Percentiles rank a stretch among this genome's conserved stretches.
Conservation (phyloP, 139 green algal species). For the Picocystis salinarum region DNA sequence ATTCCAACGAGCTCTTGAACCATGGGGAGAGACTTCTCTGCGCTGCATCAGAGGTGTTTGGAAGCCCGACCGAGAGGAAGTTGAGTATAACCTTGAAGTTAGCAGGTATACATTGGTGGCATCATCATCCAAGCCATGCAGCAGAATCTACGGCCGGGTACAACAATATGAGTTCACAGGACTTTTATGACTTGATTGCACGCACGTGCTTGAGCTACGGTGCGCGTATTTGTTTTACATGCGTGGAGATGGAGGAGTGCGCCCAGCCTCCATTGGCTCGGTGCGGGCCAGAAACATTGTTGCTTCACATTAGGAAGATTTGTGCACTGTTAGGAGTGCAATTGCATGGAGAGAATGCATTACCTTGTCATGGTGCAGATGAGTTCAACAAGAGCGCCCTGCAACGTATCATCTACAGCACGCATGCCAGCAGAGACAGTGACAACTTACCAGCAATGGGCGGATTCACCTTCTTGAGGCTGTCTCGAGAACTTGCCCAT, state of each 20-base stretch:
- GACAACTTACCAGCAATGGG: constrained; percentile 41
- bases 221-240: background rate
- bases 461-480: constrained; percentile 60
- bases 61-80: background rate
- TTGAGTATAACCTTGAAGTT: background rate
- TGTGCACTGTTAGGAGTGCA: background rate
- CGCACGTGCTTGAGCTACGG: too few relatives aligned
- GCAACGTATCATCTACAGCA: constrained; percentile 50
- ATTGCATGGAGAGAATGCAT: constrained; percentile 17
- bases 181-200: too few relatives aligned
- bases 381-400: constrained; percentile 39
- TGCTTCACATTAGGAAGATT: constrained; percentile 1
- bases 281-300: background rate
- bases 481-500: constrained; percentile 52
- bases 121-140: background rate
- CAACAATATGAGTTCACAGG: constrained; percentile 7
- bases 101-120: background rate
- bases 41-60: constrained; percentile 15
- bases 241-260: background rate
- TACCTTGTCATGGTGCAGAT: constrained; percentile 34
- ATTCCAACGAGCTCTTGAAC: constrained; percentile 20
- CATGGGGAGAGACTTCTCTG: constrained; percentile 31
- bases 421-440: constrained; percentile 9
- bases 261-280: background rate
- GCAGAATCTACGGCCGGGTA: background rate